phyloP scores from a whole-genome alignment of 371 early-diverging fungal species.

The Mucor piriformis region DNA sequence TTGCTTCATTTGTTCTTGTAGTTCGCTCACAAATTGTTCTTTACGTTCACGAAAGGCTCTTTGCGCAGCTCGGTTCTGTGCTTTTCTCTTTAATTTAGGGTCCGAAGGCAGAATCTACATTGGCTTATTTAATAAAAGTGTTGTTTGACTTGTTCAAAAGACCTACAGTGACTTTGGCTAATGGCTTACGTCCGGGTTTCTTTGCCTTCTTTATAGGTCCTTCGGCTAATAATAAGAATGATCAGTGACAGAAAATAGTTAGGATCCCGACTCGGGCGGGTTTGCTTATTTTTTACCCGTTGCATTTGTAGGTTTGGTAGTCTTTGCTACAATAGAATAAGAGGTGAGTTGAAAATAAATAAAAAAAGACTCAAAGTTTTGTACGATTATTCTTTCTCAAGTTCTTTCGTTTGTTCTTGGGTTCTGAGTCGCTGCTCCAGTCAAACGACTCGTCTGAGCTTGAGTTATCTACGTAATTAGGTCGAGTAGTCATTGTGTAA shows the following conservation, averaged over 20 bases:
- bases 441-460: slow-evolving; percentile 21
- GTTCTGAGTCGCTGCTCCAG: slow-evolving; percentile 21
- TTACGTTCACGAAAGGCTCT: slow-evolving; percentile 79
- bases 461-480: not conserved
- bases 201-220: slow-evolving; percentile 21
- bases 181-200: slow-evolving; percentile 46
- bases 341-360: no score
- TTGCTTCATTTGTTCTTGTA: slow-evolving; percentile 70
- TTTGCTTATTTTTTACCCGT: slow-evolving; percentile 8
- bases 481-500: not conserved
- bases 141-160: no score
- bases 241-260: not conserved
- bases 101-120: slow-evolving; percentile 19
- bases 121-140: no score
- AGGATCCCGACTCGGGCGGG: slow-evolving; percentile 5
- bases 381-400: slow-evolving; percentile 9
- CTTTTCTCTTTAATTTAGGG: slow-evolving; percentile 56
- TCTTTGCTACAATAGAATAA: not conserved
- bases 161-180: slow-evolving; percentile 17
- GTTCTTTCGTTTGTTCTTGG: slow-evolving; percentile 7
- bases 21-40: slow-evolving; percentile 58
- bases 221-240: not conserved
- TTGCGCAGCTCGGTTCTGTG: slow-evolving; percentile 79
- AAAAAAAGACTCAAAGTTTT: not conserved
- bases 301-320: slow-evolving; percentile 2